Percentiles rank a stretch among this genome's conserved stretches.
phyloP scores from a whole-genome alignment of 2,329 filamentous ascomycete genomes.

The Claviceps pazoutovae region DNA sequence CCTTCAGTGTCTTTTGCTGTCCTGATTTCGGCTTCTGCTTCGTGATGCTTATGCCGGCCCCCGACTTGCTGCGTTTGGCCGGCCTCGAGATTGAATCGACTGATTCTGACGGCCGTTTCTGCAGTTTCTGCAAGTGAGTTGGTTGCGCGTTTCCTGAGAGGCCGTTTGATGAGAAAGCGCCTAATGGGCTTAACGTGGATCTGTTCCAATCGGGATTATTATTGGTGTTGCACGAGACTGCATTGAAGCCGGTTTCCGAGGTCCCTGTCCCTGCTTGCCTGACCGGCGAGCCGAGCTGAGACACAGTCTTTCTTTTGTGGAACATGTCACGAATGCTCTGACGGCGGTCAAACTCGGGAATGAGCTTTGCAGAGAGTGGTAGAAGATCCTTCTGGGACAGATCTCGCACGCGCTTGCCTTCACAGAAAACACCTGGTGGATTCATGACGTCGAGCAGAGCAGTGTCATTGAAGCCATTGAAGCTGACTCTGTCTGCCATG shows the following conservation, averaged over 20 bases:
- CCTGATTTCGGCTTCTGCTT: constrained; percentile 20
- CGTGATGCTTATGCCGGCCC: constrained; percentile 10
- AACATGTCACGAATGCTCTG: constrained; percentile 93
- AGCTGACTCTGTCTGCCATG: constrained; percentile 47
- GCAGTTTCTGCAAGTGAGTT: constrained; percentile 1
- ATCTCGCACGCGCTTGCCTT: constrained; percentile 50
- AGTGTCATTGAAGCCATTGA: constrained; percentile 30
- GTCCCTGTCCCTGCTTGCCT: not conserved
- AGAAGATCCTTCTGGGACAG: constrained; percentile 55
- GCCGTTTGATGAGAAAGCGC: not conserved
- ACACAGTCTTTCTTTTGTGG: constrained; percentile 15
- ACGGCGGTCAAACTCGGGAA: constrained; percentile 77
- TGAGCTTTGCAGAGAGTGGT: constrained; percentile 64
- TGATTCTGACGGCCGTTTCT: not conserved
- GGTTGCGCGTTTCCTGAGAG: not conserved
- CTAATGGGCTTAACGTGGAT: not conserved
- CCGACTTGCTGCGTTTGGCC: constrained; percentile 15
- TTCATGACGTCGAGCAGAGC: constrained; percentile 65
- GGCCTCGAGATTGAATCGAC: not conserved
- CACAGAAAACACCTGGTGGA: constrained; percentile 53
- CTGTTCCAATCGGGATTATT: not conserved
- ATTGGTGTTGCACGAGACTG: not conserved
- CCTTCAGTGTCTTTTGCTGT: constrained; percentile 50
- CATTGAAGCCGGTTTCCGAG: not conserved
- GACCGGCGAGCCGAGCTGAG: not conserved